These are phyloP conservation scores for Podospora sp. DNA, from an alignment of 495 filamentous ascomycete species.

Conservation along the genomic window DNA sequence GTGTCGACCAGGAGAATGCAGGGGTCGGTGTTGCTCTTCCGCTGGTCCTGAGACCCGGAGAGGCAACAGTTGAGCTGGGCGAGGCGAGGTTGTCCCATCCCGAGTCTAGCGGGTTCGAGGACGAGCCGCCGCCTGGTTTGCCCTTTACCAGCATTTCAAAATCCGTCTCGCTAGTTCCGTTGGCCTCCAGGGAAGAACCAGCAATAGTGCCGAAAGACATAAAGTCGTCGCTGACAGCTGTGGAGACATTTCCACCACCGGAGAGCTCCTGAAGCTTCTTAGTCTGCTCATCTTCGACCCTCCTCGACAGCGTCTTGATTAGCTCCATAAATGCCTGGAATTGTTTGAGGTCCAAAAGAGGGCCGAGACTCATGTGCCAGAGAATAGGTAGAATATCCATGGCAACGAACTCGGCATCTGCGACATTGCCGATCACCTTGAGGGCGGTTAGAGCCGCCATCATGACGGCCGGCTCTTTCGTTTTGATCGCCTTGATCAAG, in stretches of 20 bases:
- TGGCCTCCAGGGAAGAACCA: slow-evolving; percentile 52
- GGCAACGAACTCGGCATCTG: slow-evolving; percentile 90
- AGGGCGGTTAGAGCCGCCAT: slow-evolving; percentile 89
- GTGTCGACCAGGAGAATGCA: slow-evolving; percentile 65
- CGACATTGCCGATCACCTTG: slow-evolving; percentile 74
- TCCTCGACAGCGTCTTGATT: slow-evolving; percentile 75
- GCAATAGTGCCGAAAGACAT: slow-evolving; percentile 58
- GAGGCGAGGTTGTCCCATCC: slow-evolving; percentile 44
- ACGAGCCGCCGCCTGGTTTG: slow-evolving; percentile 28
- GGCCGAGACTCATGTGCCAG: slow-evolving; percentile 91
- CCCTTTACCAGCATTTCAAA: slow-evolving; percentile 90
- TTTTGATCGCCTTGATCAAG: slow-evolving; percentile 89
- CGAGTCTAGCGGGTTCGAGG: slow-evolving; percentile 42
- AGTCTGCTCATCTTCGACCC: slow-evolving; percentile 84
- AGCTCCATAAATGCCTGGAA: slow-evolving; percentile 86
- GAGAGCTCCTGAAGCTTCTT: slow-evolving; percentile 84
- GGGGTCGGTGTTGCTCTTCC: slow-evolving; percentile 38
- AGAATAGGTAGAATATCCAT: slow-evolving; percentile 86
- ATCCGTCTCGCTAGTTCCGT: slow-evolving; percentile 63
- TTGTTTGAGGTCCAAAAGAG: slow-evolving; percentile 80
- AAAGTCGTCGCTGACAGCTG: slow-evolving; percentile 55
- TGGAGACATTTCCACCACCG: slow-evolving; percentile 43
- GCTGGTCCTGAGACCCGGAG: slow-evolving; percentile 25
- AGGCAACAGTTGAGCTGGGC: slow-evolving; percentile 29
- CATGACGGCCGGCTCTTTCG: slow-evolving; percentile 96